Conservation (phyloP, 768 basidiomycete genomes). For the Nevesoporus exiguus region DNA sequence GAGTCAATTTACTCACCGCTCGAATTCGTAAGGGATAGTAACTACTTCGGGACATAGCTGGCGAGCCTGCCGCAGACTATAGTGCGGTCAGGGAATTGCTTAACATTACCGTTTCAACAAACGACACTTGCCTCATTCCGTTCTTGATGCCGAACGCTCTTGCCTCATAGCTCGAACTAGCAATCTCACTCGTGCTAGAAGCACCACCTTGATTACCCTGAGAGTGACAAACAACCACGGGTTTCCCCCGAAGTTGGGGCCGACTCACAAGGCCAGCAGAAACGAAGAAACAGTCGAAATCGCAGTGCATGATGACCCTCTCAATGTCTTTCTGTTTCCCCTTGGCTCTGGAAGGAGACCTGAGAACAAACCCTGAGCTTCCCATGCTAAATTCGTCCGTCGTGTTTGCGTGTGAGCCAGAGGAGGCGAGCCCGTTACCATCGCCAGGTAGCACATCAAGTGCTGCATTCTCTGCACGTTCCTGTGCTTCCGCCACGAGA, state of each 20-base stretch:
- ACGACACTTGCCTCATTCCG: conserved; percentile 78
- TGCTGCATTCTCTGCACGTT: conserved; percentile 50
- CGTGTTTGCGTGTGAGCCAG: background rate
- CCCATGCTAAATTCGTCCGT: conserved; percentile 46
- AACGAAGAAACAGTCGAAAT: conserved; percentile 98
- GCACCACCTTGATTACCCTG: conserved; percentile 69
- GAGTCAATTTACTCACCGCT: conserved; percentile 45
- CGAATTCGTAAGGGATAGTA: conserved; percentile 94
- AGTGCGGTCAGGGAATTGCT: background rate
- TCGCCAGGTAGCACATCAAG: conserved; percentile 6
- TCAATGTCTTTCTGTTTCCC: conserved; percentile 53
- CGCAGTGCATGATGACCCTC: conserved; percentile 84
- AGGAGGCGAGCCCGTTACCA: background rate
- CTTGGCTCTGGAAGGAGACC: conserved; percentile 46
- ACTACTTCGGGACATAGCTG: conserved; percentile 67
- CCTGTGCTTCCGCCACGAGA: conserved; percentile 78
- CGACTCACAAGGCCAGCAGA: conserved; percentile 80
- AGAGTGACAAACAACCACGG: conserved; percentile 94
- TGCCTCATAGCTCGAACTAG: conserved; percentile 93
- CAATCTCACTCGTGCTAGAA: conserved; percentile 90
- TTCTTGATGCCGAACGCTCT: conserved; percentile 83
- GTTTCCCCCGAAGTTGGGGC: conserved; percentile 81
- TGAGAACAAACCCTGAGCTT: conserved; percentile 46
- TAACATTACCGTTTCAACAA: background rate
- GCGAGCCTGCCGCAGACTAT: conserved; percentile 74